Conservation (phyloP, 2,329 filamentous ascomycete species). For the Claviceps capensis region DNA sequence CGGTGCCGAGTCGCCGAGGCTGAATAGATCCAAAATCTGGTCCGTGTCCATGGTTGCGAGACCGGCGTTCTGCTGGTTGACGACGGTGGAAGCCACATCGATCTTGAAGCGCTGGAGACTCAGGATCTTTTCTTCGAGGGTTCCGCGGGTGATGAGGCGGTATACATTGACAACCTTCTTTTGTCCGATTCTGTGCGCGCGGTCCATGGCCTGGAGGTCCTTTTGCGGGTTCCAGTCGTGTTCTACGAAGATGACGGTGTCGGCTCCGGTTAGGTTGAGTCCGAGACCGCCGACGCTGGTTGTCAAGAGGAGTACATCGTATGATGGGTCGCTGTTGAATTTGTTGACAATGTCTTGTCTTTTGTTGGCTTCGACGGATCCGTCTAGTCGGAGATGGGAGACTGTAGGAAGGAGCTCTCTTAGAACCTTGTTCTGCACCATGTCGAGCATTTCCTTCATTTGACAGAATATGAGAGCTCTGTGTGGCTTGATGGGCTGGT, state of each 20-base stretch:
- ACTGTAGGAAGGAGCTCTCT: slow-evolving; percentile 84
- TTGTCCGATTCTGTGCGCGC: slow-evolving; percentile 93
- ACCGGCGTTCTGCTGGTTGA: slow-evolving; percentile 97
- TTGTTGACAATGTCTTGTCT: slow-evolving; percentile 97
- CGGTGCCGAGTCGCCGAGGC: slow-evolving; percentile 65
- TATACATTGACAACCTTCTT: slow-evolving; percentile 99
- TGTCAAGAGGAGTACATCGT: slow-evolving; percentile 85
- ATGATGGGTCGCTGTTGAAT: slow-evolving; percentile 95
- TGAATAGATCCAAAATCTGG: slow-evolving; percentile 94
- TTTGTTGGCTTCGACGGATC: slow-evolving; percentile 80
- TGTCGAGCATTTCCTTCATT: slow-evolving; percentile 99
- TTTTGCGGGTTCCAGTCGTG: slow-evolving; percentile 99
- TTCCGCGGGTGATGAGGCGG: slow-evolving; percentile 87
- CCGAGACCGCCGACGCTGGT: slow-evolving; percentile 91
- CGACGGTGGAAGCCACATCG: slow-evolving; percentile 92
- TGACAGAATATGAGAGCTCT: slow-evolving; percentile 96
- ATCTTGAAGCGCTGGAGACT: slow-evolving; percentile 99
- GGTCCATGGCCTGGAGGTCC: slow-evolving; percentile 97
- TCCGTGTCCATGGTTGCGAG: slow-evolving; percentile 95
- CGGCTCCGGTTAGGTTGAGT: slow-evolving; percentile 87
- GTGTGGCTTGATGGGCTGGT: slow-evolving; percentile 85
- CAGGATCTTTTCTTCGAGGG: slow-evolving; percentile 95
- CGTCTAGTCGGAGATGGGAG: slow-evolving; percentile 87
- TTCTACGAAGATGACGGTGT: slow-evolving; percentile 98
- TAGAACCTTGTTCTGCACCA: slow-evolving; percentile 89